Evolutionary conservation across 2,329 filamentous ascomycete genomes (phyloP).

Genomic region (Juglanconis oblonga): DNA sequence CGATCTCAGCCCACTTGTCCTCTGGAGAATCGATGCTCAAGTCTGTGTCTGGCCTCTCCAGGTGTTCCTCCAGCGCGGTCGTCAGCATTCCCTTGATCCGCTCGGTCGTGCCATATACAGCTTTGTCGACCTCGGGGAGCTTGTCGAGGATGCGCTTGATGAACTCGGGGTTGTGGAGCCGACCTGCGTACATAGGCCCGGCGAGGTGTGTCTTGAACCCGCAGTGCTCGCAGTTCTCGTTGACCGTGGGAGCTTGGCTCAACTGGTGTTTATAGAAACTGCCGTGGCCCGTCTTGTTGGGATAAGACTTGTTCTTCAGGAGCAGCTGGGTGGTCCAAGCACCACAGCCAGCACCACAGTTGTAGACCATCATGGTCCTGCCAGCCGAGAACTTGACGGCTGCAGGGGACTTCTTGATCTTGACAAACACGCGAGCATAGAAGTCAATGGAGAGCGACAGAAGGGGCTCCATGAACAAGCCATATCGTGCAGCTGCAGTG

Average conservation of each 20-base stretch:
- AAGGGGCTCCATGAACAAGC: slow-evolving; percentile 83
- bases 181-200: slow-evolving; percentile 93
- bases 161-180: slow-evolving; percentile 80
- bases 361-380: slow-evolving; percentile 91
- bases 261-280: slow-evolving; percentile 77
- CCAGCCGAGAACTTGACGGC: slow-evolving; percentile 88
- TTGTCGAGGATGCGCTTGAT: slow-evolving; percentile 74
- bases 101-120: slow-evolving; percentile 74
- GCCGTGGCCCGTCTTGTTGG: slow-evolving; percentile 68
- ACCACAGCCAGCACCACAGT: slow-evolving; percentile 88
- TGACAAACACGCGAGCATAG: slow-evolving; percentile 86
- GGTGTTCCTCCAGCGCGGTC: slow-evolving; percentile 76
- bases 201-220: slow-evolving; percentile 81
- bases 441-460: slow-evolving; percentile 95
- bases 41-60: slow-evolving; percentile 33
- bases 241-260: slow-evolving; percentile 65
- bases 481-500: slow-evolving; percentile 77
- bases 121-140: slow-evolving; percentile 63
- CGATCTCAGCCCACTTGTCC: slow-evolving; percentile 61
- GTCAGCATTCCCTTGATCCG: slow-evolving; percentile 90
- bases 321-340: slow-evolving; percentile 83
- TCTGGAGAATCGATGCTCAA: slow-evolving; percentile 29
- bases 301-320: slow-evolving; percentile 62
- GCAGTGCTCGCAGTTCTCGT: slow-evolving; percentile 75
- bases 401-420: slow-evolving; percentile 73